Percentiles rank a stretch among this genome's conserved stretches.
These are phyloP conservation scores for Beauveria scarabaeidicola DNA, from an alignment of 2,329 filamentous ascomycete species.

Conservation along the genomic window DNA sequence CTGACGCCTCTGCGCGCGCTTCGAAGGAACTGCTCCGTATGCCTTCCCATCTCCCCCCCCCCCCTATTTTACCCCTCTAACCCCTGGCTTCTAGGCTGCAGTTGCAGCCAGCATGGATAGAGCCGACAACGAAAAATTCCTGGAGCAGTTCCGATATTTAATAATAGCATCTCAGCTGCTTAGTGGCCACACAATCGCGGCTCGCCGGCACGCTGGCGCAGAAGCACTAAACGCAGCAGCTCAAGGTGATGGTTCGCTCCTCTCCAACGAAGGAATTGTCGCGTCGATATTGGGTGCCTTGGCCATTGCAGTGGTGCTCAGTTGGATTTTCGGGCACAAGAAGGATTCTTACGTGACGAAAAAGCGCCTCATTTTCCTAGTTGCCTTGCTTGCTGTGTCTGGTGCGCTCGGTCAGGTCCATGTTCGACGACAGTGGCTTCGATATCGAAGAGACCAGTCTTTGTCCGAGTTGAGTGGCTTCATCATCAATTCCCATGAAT, in stretches of 20 bases:
- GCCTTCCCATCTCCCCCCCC: slow-evolving; percentile 16
- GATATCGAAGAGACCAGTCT: slow-evolving; percentile 66
- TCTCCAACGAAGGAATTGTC: slow-evolving; percentile 38
- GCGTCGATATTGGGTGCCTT: slow-evolving; percentile 45
- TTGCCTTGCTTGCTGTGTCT: slow-evolving; percentile 45
- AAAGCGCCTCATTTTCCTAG: slow-evolving; percentile 42
- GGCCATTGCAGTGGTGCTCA: slow-evolving; percentile 61
- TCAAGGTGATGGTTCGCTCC: slow-evolving; percentile 20
- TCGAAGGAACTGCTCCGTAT: slow-evolving; percentile 44
- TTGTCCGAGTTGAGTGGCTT: slow-evolving; percentile 60
- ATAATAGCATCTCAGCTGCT: slow-evolving; percentile 87
- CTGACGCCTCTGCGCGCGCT: slow-evolving; percentile 35
- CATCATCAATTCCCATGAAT: slow-evolving; percentile 66
- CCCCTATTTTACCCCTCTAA: neutral
- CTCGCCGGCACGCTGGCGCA: slow-evolving; percentile 22
- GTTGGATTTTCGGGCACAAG: slow-evolving; percentile 56
- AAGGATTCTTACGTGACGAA: slow-evolving; percentile 42
- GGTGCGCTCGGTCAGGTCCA: slow-evolving; percentile 57
- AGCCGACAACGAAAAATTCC: slow-evolving; percentile 73
- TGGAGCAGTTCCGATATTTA: slow-evolving; percentile 88
- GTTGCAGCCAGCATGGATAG: slow-evolving; percentile 65
- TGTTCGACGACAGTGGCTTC: slow-evolving; percentile 71
- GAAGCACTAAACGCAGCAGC: slow-evolving; percentile 13
- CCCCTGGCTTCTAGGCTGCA: slow-evolving; percentile 41
- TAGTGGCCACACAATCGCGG: slow-evolving; percentile 54